Evolutionary conservation across 1,284 basidiomycete genomes (phyloP), one percentile per base, ranked within the genome.

Genomic region (Trichosporon coremiiforme): DNA sequence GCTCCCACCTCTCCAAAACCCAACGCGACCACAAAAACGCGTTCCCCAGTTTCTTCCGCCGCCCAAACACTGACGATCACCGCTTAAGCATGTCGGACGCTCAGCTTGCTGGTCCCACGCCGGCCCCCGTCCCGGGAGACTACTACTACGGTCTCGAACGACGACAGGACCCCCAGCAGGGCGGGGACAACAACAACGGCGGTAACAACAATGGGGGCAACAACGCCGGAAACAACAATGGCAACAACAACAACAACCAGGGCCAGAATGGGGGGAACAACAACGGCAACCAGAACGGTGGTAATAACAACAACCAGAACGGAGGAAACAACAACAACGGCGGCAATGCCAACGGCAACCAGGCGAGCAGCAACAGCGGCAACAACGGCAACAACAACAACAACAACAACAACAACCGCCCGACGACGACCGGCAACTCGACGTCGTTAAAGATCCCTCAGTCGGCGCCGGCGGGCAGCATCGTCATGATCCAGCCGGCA

Each of bases 401-500:
- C 31, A 29, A 38, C 25, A 57, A 47, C 50, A 31, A 31, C 45
- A 63, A 38, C 50, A 31, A 31, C 41, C 41, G 31, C 38, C 41
- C 65, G 25, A 66, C 65, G 8, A 68, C 64, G 12, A 71, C 66
- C 65, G 66, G 71, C 20, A 68, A 36, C 41, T 62, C 65, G 38
- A 66, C 77, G 0, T 75, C 75, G 5, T 68, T 80, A 41, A 79
- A 77, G 10, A 83, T 84, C 68, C 83, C 83, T 4, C 73, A 70
- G 35, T 83, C 81, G 0, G 83, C 83, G 0, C 81, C 82, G 7
- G 77, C 77, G 2, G 83, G 83, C 12, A 82, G 82, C 4, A 67
- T 84, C 31, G 77, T 79, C 9, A 80, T 84, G 69, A 77, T 82
- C 12, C 87, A 92, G 79, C 94, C 94, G 0, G 90, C 92, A 0